Evolutionary conservation across 768 basidiomycete genomes (phyloP).

Genomic region (Hortiboletus flavorubellus): DNA sequence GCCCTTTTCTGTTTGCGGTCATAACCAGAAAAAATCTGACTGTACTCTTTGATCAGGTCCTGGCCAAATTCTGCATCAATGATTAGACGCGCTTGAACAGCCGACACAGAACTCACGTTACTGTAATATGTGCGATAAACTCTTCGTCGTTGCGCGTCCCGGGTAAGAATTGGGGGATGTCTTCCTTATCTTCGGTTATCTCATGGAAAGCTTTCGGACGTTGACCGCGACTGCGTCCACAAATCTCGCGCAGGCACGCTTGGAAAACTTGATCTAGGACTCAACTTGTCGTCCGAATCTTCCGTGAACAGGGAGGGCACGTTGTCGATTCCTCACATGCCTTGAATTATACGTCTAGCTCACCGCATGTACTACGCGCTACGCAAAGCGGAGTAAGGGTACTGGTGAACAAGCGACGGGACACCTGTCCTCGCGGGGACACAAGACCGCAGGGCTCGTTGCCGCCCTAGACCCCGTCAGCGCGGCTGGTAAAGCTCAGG

Average conservation of each 20-base stretch:
- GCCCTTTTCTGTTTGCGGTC: slow-evolving; percentile 51
- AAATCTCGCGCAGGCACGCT: slow-evolving; percentile 26
- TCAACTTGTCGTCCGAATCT: slow-evolving; percentile 28
- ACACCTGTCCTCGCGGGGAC: slow-evolving; percentile 48
- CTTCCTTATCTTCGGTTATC: slow-evolving; percentile 23
- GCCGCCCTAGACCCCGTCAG: slow-evolving; percentile 61
- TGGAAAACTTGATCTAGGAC: slow-evolving; percentile 33
- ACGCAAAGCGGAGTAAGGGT: slow-evolving; percentile 31
- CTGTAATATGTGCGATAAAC: slow-evolving; percentile 44
- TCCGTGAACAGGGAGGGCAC: slow-evolving; percentile 43
- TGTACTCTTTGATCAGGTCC: slow-evolving; percentile 61
- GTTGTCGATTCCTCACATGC: slow-evolving; percentile 20
- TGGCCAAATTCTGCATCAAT: slow-evolving; percentile 34
- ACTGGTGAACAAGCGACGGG: not conserved
- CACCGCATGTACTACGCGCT: not conserved
- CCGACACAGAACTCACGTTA: slow-evolving; percentile 40
- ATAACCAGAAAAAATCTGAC: slow-evolving; percentile 41
- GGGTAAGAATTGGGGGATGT: slow-evolving; percentile 17
- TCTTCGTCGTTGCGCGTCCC: slow-evolving; percentile 52
- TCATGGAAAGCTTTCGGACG: slow-evolving; percentile 9
- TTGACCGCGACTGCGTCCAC: slow-evolving; percentile 22
- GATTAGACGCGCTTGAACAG: not conserved
- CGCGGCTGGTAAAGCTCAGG: not conserved
- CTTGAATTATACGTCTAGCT: not conserved
- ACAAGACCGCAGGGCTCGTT: slow-evolving; percentile 53